Base-by-base conservation (phyloP, 345 rosid species). In the Zanthoxylum bungeanum region DNA sequence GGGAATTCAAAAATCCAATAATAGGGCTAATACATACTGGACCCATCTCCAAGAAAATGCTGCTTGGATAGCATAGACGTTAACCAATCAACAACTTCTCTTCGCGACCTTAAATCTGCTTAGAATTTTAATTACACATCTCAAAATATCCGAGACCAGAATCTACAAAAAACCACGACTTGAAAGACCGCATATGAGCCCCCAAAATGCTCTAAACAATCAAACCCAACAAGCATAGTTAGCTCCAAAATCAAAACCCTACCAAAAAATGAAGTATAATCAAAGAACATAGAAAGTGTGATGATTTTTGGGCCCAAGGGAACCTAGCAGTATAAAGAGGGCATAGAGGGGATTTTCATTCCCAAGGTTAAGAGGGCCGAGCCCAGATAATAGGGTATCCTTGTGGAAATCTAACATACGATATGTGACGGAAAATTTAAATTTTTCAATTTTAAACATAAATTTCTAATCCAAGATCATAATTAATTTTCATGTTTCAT, bases 71-170 rank as follows among this genome's bases (percentile, higher is more conserved):
- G 80, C 99, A 92, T 92, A 61, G 99, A 95, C 7, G 97, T 90
- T 44, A 95, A 93, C 99, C 98, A 95, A 81, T 92, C 99, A 56
- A 92, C 98, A 73, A 95, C 96, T 79, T 91, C 98, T 79, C 99
- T 89, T 73, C 99, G 86, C 4, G 99, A 92, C 82, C 99, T 86
- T 24, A 22, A 72, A 70, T 25, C 79, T 69, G 17, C 78, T 66
- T 28, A 7, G 70, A 75, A 68, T 52, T 71, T 75, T 68, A 60
- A 75, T 78, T 42, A 81, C 79, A 81, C 73, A 66, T 70, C 70
- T 69, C 66, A 72, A 68, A 63, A 9, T 11, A 24, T 60, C 12
- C 9, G 53, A 51, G 50, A 62, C 46, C 49, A 71, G 63, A 81
- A 73, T 12, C 77, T 61, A 71, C 59, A 56, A 70, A 56, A 69